Base-by-base conservation (phyloP, 2,329 filamentous ascomycete species). In the Exophiala oligosperma region DNA sequence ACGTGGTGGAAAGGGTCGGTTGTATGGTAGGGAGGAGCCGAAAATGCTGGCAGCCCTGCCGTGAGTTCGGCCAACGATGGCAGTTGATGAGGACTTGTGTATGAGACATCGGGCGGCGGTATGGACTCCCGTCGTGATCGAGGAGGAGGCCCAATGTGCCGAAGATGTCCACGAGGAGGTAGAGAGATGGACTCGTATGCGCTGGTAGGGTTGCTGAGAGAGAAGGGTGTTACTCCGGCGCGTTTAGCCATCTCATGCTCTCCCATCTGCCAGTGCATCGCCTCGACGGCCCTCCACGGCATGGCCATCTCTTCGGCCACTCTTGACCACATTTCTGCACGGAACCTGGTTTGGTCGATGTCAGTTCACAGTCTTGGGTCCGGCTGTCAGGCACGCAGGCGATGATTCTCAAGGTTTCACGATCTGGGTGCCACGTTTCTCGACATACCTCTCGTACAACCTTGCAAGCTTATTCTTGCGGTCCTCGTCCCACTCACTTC, bases 261-360 rank as follows among this genome's bases (percentile, higher is more conserved):
- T 62, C 93, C 93, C 55, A 99, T 81, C 70, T 96, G 90, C 93
- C 94, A 99, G 75, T 97, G 94, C 92, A 97, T 97, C 3, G 91
- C 92, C 76, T 99, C 93, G 49, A 91, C 93, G 17, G 94, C 92
- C 69, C 94, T 84, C 93, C 93, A 97, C 37, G 93, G 94, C 57
- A 97, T 88, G 29, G 87, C 87, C 87, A 99, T 93, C 74, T 97
- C 93, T 72, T 94, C 91, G 43, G 92, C 92, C 23, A 97, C 90
- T 70, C 93, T 94, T 60, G 90, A 87, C 93, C 93, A 99, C 91
- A 97, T 97, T 71, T 97, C 92, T 63, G 90, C 86, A 75, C 97
- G 97, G 80, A 97, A 96, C 74, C 93, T 97, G 71, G 48, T 46
- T 37, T n/a, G 29, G 28, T 56, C 23, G 43, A 38, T 35, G 14